phyloP scores from a whole-genome alignment of 352 stramenopile species.

The Elongisporangium undulatum region DNA sequence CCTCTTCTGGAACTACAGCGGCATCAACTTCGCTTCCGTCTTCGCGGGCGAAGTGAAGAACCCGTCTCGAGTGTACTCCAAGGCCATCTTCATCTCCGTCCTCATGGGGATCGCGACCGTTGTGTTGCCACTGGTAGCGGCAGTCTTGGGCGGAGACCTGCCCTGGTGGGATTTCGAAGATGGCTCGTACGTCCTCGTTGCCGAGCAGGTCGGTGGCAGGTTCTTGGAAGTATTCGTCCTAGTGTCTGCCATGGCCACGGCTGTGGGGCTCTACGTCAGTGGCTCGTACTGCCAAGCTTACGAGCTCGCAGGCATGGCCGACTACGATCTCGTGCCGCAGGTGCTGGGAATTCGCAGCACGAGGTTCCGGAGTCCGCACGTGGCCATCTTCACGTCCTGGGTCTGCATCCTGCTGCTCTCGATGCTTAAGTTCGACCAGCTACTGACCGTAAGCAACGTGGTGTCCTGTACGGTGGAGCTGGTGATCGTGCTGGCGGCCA shows the following conservation, averaged over 20 bases:
- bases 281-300: slow-evolving; percentile 88
- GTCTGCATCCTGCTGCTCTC: slow-evolving; percentile 4
- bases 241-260: slow-evolving; percentile 64
- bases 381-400: slow-evolving; percentile 13
- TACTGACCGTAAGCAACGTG: slow-evolving; percentile 75
- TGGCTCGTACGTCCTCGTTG: slow-evolving; percentile 72
- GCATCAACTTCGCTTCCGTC: slow-evolving; percentile 79
- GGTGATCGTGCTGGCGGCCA: slow-evolving; percentile 83
- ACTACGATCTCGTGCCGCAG: slow-evolving; percentile 70
- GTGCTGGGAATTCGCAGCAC: slow-evolving; percentile 52
- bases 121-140: slow-evolving; percentile 75
- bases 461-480: slow-evolving; percentile 71
- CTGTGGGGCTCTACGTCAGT: slow-evolving; percentile 81
- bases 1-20: slow-evolving; percentile 93
- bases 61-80: slow-evolving; percentile 67
- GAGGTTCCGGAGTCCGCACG: slow-evolving; percentile 13
- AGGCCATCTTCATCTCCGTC: slow-evolving; percentile 71
- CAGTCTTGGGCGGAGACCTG: slow-evolving; percentile 40
- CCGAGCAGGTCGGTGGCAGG: slow-evolving; percentile 58
- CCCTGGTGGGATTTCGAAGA: slow-evolving; percentile 68
- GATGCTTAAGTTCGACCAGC: slow-evolving; percentile 31
- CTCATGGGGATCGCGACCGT: slow-evolving; percentile 63
- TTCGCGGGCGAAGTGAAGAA: slow-evolving; percentile 87
- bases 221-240: slow-evolving; percentile 83
- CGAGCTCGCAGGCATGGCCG: slow-evolving; percentile 61